These are phyloP conservation scores for Naematelia encephala DNA, from an alignment of 768 basidiomycete genomes.

Conservation along the genomic window DNA sequence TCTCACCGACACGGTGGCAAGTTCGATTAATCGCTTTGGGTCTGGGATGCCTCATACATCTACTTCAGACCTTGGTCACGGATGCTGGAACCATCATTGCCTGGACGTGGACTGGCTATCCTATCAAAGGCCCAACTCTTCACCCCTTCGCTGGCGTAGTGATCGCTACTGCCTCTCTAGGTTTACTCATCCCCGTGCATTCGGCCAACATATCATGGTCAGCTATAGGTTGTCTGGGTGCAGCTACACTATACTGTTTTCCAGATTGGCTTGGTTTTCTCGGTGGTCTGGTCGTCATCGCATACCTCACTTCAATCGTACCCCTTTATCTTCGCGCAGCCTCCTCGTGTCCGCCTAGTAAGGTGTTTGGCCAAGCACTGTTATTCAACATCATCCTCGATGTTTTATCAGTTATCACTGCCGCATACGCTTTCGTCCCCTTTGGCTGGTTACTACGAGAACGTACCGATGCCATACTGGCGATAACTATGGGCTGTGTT, in stretches of 20 bases:
- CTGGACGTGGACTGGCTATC: constrained; percentile 89
- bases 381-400: constrained; percentile 62
- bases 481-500: constrained; percentile 8
- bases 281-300: constrained; percentile 60
- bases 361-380: constrained; percentile 61
- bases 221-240: constrained; percentile 53
- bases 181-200: constrained; percentile 50
- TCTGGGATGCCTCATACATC: constrained; percentile 57
- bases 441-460: constrained; percentile 72
- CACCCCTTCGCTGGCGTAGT: constrained; percentile 69
- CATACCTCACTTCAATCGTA: constrained; percentile 65
- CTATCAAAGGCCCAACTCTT: constrained; percentile 68
- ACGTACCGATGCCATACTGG: constrained; percentile 58
- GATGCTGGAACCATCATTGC: constrained; percentile 75
- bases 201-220: constrained; percentile 48
- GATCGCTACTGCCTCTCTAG: constrained; percentile 62
- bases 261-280: constrained; percentile 68
- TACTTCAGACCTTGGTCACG: constrained; percentile 66
- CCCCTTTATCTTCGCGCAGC: constrained; percentile 59
- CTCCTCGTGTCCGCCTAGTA: constrained; percentile 54
- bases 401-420: constrained; percentile 73
- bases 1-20: constrained; percentile 3
- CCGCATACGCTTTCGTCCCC: constrained; percentile 87
- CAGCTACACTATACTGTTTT: constrained; percentile 54
- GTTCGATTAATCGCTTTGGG: constrained; percentile 23